Base-by-base conservation (phyloP, 495 filamentous ascomycete species). In the Aspergillus funiculosus region DNA sequence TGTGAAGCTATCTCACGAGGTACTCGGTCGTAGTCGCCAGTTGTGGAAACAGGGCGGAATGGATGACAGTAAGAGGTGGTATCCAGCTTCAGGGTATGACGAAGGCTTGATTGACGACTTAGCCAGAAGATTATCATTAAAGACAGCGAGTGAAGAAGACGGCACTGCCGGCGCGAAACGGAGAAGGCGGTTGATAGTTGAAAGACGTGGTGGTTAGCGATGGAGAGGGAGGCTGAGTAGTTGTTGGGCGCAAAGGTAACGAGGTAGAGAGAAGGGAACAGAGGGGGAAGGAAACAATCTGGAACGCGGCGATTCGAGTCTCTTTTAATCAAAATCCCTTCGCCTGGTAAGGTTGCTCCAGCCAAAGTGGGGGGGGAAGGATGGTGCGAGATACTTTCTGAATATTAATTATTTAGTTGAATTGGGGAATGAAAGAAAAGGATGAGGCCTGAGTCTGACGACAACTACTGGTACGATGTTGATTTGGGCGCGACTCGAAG, bases 361-460 rank as follows among this genome's bases (percentile, higher is more conserved):
- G 20, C 36, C 52, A 52, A 50, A 44, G 52, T 55, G 52, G 41
- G 45, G 44, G 46, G 39, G 38, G 46, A 43, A 39, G 44, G 40
- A 34, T 47, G 26, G 25, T 40, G 49, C 35, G 34, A 56, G 49
- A 52, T 52, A 52, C 38, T 46, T 50, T 35, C 29, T 46, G 45
- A 55, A 53, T 54, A 48, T 43, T 46, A 54, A 51, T 43, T 44
- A 43, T 43, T 51, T 56, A 58, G 39, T 51, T 41, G 47, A 46
- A 34, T 42, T 30, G 57, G 62, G 51, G 57, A 54, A 49, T 54
- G 58, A 52, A 50, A 46, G 48, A 48, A 51, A 56, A 48, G 44
- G 42, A 53, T 21, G 37, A 22, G n/a, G n/a, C n/a, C n/a, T n/a
- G 19, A 37, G 26, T 19, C 38, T 38, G 36, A 42, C 20, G 44